phyloP scores from a whole-genome alignment of 164 flowering plant species.

The Platanus orientalis region DNA sequence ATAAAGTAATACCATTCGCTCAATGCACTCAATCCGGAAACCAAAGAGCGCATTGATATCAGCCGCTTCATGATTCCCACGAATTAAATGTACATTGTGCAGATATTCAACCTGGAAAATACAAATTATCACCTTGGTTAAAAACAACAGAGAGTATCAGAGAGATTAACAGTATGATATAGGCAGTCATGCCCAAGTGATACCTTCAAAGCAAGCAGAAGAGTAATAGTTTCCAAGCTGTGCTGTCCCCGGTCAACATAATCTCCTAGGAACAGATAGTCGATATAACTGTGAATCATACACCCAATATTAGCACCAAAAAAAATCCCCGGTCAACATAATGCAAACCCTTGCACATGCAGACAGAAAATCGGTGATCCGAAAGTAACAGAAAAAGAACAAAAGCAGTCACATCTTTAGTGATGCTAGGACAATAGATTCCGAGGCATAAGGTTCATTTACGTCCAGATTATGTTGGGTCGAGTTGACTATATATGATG shows the following conservation, averaged over 20 bases:
- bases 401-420: too few species aligned
- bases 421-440: too few species aligned
- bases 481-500: too few species aligned
- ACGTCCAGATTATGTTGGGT: too few species aligned
- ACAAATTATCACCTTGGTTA: too few species aligned
- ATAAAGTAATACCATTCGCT: slow-evolving; percentile 58
- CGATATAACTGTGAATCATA: slow-evolving; percentile 75
- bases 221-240: slow-evolving; percentile 86
- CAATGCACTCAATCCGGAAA: slow-evolving; percentile 43
- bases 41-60: slow-evolving; percentile 46
- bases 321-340: not conserved
- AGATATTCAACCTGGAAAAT: slow-evolving; percentile 63
- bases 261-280: slow-evolving; percentile 94
- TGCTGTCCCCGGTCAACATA: slow-evolving; percentile 99
- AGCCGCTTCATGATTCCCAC: too few species aligned
- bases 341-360: too few species aligned
- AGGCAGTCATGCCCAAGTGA: too few species aligned
- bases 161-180: too few species aligned
- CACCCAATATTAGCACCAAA: slow-evolving; percentile 7
- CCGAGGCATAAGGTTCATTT: too few species aligned
- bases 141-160: too few species aligned
- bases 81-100: slow-evolving; percentile 43
- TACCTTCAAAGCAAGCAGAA: slow-evolving; percentile 92
- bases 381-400: not conserved
- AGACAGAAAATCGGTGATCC: too few species aligned